A percentile compares a stretch with the other conserved stretches of the same genome.
phyloP scores from a whole-genome alignment of 495 filamentous ascomycete species.

The Xylaria scruposa region DNA sequence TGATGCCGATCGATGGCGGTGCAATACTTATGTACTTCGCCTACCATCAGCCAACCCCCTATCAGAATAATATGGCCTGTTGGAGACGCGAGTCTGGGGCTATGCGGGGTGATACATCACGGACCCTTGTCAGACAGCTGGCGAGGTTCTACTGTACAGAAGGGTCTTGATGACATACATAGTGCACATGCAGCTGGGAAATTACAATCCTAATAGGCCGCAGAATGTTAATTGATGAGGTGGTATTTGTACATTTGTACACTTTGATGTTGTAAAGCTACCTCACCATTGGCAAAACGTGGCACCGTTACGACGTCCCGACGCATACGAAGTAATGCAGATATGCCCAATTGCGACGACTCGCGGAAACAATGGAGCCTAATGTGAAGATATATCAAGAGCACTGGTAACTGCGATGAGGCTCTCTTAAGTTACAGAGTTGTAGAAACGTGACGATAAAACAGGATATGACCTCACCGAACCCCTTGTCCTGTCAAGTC shows the following conservation, averaged over 20 bases:
- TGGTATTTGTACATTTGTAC: not conserved
- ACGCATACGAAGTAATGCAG: constrained; percentile 10
- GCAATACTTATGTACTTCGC: not conserved
- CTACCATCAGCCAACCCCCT: not conserved
- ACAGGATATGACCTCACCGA: constrained; percentile 15
- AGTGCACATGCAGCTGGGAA: constrained; percentile 4
- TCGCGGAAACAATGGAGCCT: constrained; percentile 8
- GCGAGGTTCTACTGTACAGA: not conserved
- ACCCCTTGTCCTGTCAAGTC: not conserved
- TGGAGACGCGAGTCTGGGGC: not conserved
- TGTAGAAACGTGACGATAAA: constrained; percentile 17
- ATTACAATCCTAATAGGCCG: constrained; percentile 9
- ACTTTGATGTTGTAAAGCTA: constrained; percentile 8
- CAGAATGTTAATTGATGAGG: constrained; percentile 16
- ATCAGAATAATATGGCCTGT: not conserved
- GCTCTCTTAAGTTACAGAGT: constrained; percentile 18
- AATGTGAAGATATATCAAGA: constrained; percentile 25
- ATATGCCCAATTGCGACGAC: constrained; percentile 20
- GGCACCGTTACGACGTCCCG: constrained; percentile 14
- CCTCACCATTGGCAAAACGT: constrained; percentile 10
- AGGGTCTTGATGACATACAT: constrained; percentile 11
- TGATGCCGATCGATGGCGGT: not conserved
- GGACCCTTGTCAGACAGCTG: constrained; percentile 13
- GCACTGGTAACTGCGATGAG: constrained; percentile 10
- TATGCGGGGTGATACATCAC: constrained; percentile 8